Base-by-base conservation (phyloP, 2,329 filamentous ascomycete species). In the Dichotomopilus funicola region DNA sequence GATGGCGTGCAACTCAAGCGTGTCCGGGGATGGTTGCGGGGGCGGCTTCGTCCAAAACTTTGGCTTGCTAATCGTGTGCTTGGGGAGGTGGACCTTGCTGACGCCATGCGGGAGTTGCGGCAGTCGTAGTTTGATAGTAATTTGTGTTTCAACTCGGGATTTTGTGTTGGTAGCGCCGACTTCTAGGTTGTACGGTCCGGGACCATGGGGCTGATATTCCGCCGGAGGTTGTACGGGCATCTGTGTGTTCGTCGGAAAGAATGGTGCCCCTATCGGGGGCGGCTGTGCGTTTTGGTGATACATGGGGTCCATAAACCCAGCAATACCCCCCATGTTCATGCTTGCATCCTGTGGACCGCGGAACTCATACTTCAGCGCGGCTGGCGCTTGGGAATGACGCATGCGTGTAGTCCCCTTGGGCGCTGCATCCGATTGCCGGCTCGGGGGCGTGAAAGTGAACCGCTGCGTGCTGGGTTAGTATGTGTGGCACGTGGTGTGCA, bases 91-190 rank as follows among this genome's bases (percentile, higher is more conserved):
- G 50, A 97, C 75, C 67, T 87, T 89, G 61, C 86, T 88, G 55
- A 91, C 82, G 9, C 87, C 87, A 0, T 78, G 74, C 1, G 91
- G 91, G 47, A 95, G 75, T 19, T 88, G 84, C 55, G 84, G 86
- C 41, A 97, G 72, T 0, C 85, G 87, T 71, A 97, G 79, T 65
- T 86, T 86, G 63, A 96, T 89, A 7, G 88, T 89, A 63, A 97
- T 96, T 68, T 97, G 94, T 0, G 94, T 97, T 74, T 99, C 94
- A 13, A 97, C 94, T 27, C 94, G 85, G 12, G 91, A 96, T 71
- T 96, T 97, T 55, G 82, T 68, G 5, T 86, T 86, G 3, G 83
- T 88, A 5, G 84, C 82, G 59, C 85, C 78, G 44, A 89, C 81
- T 10, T 78, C 80, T 41, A 89, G 69, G 50, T 72, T 71, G 50